Percentiles rank a stretch among this genome's conserved stretches.
phyloP scores from a whole-genome alignment of 495 filamentous ascomycete genomes.

The Trichoderma erinaceum region DNA sequence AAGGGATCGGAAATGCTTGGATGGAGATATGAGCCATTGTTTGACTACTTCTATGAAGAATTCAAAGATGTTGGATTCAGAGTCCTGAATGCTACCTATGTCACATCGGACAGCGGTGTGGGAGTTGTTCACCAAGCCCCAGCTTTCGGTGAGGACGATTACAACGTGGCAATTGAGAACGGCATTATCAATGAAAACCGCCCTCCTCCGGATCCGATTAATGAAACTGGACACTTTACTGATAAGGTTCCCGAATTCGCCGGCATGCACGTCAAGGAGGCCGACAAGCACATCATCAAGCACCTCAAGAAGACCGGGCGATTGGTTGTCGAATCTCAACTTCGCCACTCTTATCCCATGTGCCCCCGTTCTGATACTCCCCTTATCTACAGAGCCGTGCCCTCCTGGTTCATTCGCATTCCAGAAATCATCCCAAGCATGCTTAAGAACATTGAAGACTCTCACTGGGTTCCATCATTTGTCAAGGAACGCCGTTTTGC shows the following conservation, averaged over 20 bases:
- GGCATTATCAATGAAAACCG: constrained; percentile 75
- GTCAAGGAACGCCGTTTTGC: constrained; percentile 90
- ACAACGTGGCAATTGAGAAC: constrained; percentile 68
- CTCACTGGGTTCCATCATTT: constrained; percentile 89
- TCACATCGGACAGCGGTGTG: constrained; percentile 87
- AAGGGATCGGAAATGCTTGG: constrained; percentile 85
- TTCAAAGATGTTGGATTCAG: constrained; percentile 86
- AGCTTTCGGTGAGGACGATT: constrained; percentile 96
- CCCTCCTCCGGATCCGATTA: constrained; percentile 82
- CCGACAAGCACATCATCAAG: constrained; percentile 93
- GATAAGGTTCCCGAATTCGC: constrained; percentile 74
- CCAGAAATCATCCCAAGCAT: constrained; percentile 79
- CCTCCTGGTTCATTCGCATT: constrained; percentile 93
- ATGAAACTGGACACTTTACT: constrained; percentile 77
- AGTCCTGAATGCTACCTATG: constrained; percentile 82
- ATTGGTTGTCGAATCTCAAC: constrained; percentile 79
- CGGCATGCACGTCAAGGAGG: constrained; percentile 88
- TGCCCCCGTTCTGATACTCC: constrained; percentile 95
- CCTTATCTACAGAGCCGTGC: constrained; percentile 89
- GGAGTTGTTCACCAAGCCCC: constrained; percentile 95
- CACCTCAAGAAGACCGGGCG: constrained; percentile 74
- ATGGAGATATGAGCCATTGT: constrained; percentile 87
- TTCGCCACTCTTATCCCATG: constrained; percentile 92
- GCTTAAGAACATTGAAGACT: constrained; percentile 80
- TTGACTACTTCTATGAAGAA: constrained; percentile 88